phyloP scores from a whole-genome alignment of 2,329 filamentous ascomycete species.

The Diplodia seriata region DNA sequence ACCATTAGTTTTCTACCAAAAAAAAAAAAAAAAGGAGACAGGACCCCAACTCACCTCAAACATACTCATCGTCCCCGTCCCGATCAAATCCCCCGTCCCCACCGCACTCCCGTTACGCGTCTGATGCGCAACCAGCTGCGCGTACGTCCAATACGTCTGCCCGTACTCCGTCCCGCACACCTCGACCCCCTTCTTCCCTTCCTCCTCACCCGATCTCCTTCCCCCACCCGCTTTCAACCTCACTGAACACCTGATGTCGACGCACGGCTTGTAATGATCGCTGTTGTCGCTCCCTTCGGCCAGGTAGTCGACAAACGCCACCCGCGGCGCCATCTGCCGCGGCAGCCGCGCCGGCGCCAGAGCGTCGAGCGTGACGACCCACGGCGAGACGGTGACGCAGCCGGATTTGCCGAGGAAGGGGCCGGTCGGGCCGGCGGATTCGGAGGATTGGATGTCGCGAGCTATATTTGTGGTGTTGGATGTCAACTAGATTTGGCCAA shows the following conservation, averaged over 20 bases:
- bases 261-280: not conserved
- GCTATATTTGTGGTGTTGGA: conserved; percentile 41
- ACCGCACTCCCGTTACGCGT: conserved; percentile 52
- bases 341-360: conserved; percentile 46
- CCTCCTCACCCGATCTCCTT: not conserved
- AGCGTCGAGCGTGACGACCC: conserved; percentile 67
- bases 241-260: conserved; percentile 15
- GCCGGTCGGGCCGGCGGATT: conserved; percentile 64
- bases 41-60: conserved; percentile 11
- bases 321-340: conserved; percentile 38
- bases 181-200: conserved; percentile 32
- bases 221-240: conserved; percentile 37
- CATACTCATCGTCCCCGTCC: conserved; percentile 54
- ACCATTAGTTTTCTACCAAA: not conserved
- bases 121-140: conserved; percentile 55
- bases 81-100: conserved; percentile 53
- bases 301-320: conserved; percentile 22
- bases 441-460: conserved; percentile 66
- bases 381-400: conserved; percentile 65
- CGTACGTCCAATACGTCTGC: conserved; percentile 55
- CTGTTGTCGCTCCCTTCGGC: not conserved
- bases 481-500: no score
- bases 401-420: conserved; percentile 69
- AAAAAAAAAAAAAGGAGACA: no score
- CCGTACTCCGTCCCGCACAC: conserved; percentile 45